Percentiles rank a stretch among this genome's conserved stretches.
Evolutionary conservation across 2,329 filamentous ascomycete genomes (phyloP).

Genomic region (Hymenoscyphus repandus): DNA sequence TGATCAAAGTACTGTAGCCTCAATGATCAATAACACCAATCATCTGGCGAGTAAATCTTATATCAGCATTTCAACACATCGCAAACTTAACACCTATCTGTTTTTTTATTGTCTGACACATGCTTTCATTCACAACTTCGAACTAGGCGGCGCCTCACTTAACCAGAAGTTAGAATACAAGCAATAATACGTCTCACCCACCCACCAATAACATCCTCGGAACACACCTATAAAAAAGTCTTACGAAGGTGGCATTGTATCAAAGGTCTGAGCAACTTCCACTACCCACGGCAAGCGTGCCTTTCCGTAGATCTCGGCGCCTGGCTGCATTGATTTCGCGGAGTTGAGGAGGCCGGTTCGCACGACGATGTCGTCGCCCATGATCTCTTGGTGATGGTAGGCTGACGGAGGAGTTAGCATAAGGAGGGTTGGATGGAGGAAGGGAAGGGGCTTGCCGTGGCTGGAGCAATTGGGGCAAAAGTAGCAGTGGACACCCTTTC

Average conservation of each 20-base stretch:
- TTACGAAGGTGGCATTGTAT: constrained; percentile 37
- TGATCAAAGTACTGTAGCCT: too few species aligned
- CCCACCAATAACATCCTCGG: not conserved
- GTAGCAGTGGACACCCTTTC: constrained; percentile 51
- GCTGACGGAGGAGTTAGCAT: constrained; percentile 20
- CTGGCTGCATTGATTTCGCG: constrained; percentile 41
- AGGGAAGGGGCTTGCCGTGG: constrained; percentile 27
- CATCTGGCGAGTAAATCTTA: too few species aligned
- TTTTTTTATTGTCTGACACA: not conserved
- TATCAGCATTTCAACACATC: too few species aligned
- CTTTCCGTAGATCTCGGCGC: constrained; percentile 51
- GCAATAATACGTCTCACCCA: not conserved
- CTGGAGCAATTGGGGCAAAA: constrained; percentile 50
- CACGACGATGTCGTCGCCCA: constrained; percentile 47
- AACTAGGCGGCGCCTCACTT: not conserved
- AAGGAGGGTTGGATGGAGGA: constrained; percentile 38
- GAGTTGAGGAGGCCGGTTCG: constrained; percentile 46
- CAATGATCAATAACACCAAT: too few species aligned
- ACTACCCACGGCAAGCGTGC: constrained; percentile 46
- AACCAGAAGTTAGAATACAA: not conserved
- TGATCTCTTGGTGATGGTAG: constrained; percentile 48
- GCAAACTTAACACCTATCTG: not conserved
- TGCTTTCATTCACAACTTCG: not conserved
- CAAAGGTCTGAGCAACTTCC: constrained; percentile 43
- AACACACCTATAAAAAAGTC: not conserved